These are phyloP conservation scores for Calonectria leucothoes DNA, from an alignment of 2,329 filamentous ascomycete genomes.

Conservation along the genomic window DNA sequence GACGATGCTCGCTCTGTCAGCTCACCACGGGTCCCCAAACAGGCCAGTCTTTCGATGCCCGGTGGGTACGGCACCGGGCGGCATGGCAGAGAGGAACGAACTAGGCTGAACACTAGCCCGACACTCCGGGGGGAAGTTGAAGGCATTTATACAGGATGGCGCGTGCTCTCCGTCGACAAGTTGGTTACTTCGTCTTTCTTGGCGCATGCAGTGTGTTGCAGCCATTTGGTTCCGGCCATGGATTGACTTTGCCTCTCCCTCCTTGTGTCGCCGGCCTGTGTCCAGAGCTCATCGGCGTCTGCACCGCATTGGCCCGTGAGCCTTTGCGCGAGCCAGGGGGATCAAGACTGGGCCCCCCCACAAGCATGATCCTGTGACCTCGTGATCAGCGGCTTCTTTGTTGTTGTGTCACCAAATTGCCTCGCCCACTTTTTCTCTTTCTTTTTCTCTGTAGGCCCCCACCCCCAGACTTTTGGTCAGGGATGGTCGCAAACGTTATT, in stretches of 20 bases:
- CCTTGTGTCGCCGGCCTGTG: neutral
- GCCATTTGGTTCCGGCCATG: neutral
- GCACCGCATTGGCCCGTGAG: neutral
- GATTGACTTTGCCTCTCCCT: slow-evolving; percentile 1
- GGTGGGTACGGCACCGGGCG: neutral
- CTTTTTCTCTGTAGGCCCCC: no score
- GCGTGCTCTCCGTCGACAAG: neutral
- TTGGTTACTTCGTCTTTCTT: neutral
- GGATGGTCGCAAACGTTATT: neutral
- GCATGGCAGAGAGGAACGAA: neutral
- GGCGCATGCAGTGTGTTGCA: neutral
- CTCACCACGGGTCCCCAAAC: neutral
- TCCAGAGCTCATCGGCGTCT: neutral
- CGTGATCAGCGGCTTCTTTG: neutral
- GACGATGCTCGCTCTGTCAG: neutral
- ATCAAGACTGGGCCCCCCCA: neutral
- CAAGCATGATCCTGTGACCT: neutral
- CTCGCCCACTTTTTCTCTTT: neutral
- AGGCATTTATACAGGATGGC: neutral
- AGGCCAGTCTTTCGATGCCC: neutral
- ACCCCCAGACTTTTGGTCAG: neutral
- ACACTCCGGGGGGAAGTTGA: neutral
- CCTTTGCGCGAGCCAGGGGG: neutral
- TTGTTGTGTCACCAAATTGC: neutral
- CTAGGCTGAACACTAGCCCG: neutral